Evolutionary conservation across 805 yeast genomes (phyloP), one percentile per base, ranked within the genome.

Genomic region (Sungouiella thailandica): DNA sequence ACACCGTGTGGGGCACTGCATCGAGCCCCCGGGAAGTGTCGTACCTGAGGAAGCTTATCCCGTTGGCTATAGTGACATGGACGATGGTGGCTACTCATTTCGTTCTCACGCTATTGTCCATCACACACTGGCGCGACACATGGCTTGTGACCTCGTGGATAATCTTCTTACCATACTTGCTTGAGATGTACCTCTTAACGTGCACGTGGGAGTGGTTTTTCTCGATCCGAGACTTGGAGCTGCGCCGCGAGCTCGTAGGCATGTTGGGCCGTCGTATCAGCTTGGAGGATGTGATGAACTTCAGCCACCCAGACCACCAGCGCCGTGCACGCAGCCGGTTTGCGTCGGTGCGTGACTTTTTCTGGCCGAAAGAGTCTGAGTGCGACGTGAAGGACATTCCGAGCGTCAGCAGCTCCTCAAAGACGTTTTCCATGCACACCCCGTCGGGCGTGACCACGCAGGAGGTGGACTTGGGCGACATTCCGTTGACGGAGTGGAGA

Each of bases 191-290:
- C 23, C 55, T 76, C 4, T 58, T 71, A 12, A 72, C 79, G 1
- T 62, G 75, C 16, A 65, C 77, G 1, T 80, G 84, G 82, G 86
- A 80, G 55, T 77, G 86, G 81, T 54, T 78, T 7, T 72, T 64
- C 46, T 69, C 76, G 28, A 75, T 78, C 26, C 70, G 73, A 41
- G 48, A 63, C 12, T 49, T 73, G 27, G 80, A 76, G 40, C 63
- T 68, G 40, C 55, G 66, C 20, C 53, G 61, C 18, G 86, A 80
- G 41, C 58, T 69, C 31, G 60, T 62, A 41, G 81, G 81, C 1
- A 74, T 82, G 7, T 65, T 81, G 29, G 89, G 89, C 0, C 64
- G 87, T 39, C 65, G 74, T 40, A 55, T 67, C 32, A 70, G 78
- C 20, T 58, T 64, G 31, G 78, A 74, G 31, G 76, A 72, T 36